Evolutionary conservation across 495 filamentous ascomycete species (phyloP), one percentile per base, ranked within the genome.

Genomic region (Delitschia confertaspora): DNA sequence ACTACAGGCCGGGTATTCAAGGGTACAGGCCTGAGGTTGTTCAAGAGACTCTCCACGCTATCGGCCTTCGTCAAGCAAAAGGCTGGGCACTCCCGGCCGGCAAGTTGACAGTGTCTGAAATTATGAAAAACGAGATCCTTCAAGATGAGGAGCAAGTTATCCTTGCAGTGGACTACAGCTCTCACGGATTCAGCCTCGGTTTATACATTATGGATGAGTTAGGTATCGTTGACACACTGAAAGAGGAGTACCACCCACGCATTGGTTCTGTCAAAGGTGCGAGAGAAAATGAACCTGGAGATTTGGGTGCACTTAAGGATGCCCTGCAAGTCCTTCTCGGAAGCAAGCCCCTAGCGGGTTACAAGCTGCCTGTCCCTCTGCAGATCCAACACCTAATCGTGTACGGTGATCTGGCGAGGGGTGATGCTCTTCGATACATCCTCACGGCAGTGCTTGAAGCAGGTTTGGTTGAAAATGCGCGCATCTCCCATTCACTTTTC

Each of bases 21-120:
- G 21, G 8, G 26, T 7, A 29, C n/a, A 25, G 9, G 31, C 18
- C 7, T 35, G 21, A n/a, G n/a, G 32, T 36, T 9, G 21, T 20
- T 9, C 19, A 35, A 6, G 42, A 45, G 27, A 33, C 42, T 18
- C 42, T 45, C 31, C 8, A 19, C 2, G 42, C 42, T 26, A 19
- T 45, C 23, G 42, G 42, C 21, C 42, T 45, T 26, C 31, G 21
- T 35, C 42, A 45, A 36, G 32, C 29, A 25, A n/a, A n/a, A n/a
- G n/a, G n/a, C n/a, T n/a, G n/a, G n/a, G n/a, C n/a, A n/a, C n/a
- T n/a, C n/a, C n/a, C n/a, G n/a, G n/a, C n/a, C n/a, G n/a, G n/a
- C n/a, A n/a, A n/a, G n/a, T n/a, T n/a, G n/a, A n/a, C n/a, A n/a
- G n/a, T n/a, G n/a, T n/a, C n/a, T n/a, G n/a, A n/a, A n/a, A n/a